A percentile compares a stretch with the other conserved stretches of the same genome.
Evolutionary conservation across 139 green algal genomes (phyloP).

Genomic region (Diplosphaera chodatii): DNA sequence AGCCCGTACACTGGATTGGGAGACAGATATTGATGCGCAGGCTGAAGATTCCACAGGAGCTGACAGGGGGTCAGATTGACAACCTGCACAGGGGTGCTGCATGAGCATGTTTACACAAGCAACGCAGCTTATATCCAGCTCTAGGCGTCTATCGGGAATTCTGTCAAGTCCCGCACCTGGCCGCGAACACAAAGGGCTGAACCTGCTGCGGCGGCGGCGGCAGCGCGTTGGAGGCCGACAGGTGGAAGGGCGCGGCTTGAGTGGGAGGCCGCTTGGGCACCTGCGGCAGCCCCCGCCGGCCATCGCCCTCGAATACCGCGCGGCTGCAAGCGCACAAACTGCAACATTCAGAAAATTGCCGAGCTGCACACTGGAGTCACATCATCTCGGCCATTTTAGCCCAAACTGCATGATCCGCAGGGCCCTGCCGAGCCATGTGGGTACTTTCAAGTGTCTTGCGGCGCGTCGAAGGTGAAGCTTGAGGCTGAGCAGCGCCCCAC

Average conservation of each 20-base stretch:
- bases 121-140: background rate
- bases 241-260: background rate
- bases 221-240: background rate
- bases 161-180: background rate
- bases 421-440: too few relatives aligned
- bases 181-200: background rate
- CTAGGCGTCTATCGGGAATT: background rate
- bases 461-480: too few relatives aligned
- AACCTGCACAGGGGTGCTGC: too few relatives aligned
- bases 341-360: background rate
- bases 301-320: background rate
- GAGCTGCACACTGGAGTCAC: too few relatives aligned
- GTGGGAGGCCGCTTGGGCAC: background rate
- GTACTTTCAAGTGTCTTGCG: too few relatives aligned
- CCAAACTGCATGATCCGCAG: too few relatives aligned
- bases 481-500: background rate
- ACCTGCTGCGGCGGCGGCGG: background rate
- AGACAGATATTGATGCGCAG: background rate
- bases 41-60: background rate
- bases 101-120: too few relatives aligned
- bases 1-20: background rate
- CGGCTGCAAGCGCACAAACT: background rate
- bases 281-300: background rate
- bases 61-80: too few relatives aligned
- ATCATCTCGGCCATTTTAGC: background rate